Conservation (phyloP, 306 rosid genomes). For the Trifolium pratense region DNA sequence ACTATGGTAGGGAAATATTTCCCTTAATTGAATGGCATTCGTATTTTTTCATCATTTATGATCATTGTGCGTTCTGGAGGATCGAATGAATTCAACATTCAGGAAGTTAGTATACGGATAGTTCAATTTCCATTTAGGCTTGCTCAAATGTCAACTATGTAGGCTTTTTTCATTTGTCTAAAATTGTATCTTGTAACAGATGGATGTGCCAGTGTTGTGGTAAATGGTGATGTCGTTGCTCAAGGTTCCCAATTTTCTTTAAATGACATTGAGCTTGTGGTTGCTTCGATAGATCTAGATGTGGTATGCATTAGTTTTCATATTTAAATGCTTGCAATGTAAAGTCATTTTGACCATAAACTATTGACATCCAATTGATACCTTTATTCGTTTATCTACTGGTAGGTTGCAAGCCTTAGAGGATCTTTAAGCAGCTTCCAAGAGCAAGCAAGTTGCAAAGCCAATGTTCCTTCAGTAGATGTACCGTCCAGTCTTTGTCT, state of each 20-base stretch:
- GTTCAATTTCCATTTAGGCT: constrained; percentile 35
- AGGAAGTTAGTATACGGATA: constrained; percentile 28
- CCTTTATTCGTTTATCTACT: constrained; percentile 29
- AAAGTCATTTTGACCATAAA: constrained; percentile 16
- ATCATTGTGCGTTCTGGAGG: constrained; percentile 13
- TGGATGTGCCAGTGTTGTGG: constrained; percentile 88
- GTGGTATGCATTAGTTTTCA: constrained; percentile 62
- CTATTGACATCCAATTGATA: constrained; percentile 31
- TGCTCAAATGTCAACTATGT: constrained; percentile 26
- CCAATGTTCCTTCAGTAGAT: constrained; percentile 72
- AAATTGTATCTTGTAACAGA: constrained; percentile 51
- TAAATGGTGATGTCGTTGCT: constrained; percentile 89
- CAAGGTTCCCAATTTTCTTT: constrained; percentile 97
- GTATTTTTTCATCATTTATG: constrained; percentile 4
- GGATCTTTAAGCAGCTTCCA: constrained; percentile 96
- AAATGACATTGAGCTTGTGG: constrained; percentile 83
- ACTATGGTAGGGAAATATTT: constrained; percentile 64
- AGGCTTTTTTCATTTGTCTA: constrained; percentile 17
- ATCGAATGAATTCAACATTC: constrained; percentile 20
- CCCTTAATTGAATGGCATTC: constrained; percentile 6
- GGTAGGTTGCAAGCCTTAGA: constrained; percentile 94
- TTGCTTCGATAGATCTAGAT: constrained; percentile 90
- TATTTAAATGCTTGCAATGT: constrained; percentile 5
- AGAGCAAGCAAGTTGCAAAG: constrained; percentile 97
- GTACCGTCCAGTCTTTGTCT: constrained; percentile 68